Conservation (phyloP, 164 flowering plant species). For the Dillenia suffruticosa region DNA sequence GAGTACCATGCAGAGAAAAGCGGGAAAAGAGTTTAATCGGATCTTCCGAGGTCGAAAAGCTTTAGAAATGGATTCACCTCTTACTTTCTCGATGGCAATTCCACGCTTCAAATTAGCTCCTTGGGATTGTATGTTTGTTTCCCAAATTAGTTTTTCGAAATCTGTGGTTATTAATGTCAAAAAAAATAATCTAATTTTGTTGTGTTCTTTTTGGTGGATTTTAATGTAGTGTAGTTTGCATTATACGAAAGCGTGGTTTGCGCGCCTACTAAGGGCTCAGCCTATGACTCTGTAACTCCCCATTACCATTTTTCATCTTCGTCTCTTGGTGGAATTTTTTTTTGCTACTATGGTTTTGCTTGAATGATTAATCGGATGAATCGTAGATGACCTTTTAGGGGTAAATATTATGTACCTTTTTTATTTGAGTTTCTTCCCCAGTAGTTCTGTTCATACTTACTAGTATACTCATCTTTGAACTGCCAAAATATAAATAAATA, state of each 20-base stretch:
- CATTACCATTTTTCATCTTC: background rate
- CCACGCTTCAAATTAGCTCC: slow-evolving; percentile 45
- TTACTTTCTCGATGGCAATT: slow-evolving; percentile 52
- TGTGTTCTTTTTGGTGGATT: background rate
- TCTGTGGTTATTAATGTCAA: background rate
- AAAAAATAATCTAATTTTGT: background rate
- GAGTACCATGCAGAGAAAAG: slow-evolving; percentile 44
- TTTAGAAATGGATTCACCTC: slow-evolving; percentile 12
- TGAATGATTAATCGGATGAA: background rate
- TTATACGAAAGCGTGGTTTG: slow-evolving; percentile 54
- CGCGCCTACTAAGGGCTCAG: slow-evolving; percentile 35
- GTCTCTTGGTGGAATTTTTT: background rate
- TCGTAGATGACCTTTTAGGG: no score
- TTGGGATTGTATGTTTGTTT: slow-evolving; percentile 48
- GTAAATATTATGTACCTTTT: no score
- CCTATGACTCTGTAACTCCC: slow-evolving; percentile 39
- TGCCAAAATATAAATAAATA: no score
- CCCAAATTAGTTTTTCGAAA: background rate
- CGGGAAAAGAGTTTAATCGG: slow-evolving; percentile 16
- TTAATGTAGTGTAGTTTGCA: slow-evolving; percentile 41
- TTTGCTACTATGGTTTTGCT: background rate
- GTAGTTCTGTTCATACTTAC: no score
- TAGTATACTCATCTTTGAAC: no score
- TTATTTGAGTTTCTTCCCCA: no score
- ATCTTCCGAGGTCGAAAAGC: slow-evolving; percentile 32